Conservation (phyloP, 352 stramenopile genomes). For the Aphanomyces stellatus region DNA sequence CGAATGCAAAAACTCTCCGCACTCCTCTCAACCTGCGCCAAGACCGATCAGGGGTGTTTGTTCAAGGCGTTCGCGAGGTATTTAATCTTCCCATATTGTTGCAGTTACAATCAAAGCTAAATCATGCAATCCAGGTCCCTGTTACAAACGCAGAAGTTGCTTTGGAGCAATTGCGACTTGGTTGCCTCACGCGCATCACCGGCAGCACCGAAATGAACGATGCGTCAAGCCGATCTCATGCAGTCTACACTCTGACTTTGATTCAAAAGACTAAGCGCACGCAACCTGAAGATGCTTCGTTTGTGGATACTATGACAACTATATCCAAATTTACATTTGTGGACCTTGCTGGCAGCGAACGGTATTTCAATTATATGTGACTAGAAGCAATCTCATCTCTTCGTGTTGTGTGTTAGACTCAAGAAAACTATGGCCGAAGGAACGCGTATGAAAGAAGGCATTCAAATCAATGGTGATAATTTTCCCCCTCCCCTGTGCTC, state of each 20-base stretch:
- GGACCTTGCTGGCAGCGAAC: slow-evolving; percentile 76
- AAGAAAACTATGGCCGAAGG: slow-evolving; percentile 81
- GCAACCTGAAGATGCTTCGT: slow-evolving; percentile 20
- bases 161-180: slow-evolving; percentile 69
- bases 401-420: slow-evolving; percentile 23
- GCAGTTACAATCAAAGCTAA: not conserved
- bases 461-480: slow-evolving; percentile 62
- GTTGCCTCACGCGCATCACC: slow-evolving; percentile 65
- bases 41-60: slow-evolving; percentile 57
- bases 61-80: slow-evolving; percentile 71
- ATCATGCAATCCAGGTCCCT: slow-evolving; percentile 34
- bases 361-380: slow-evolving; percentile 19
- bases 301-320: slow-evolving; percentile 22
- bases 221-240: slow-evolving; percentile 77
- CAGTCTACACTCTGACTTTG: slow-evolving; percentile 82
- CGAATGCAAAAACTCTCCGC: slow-evolving; percentile 33
- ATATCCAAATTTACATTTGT: slow-evolving; percentile 84
- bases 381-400: not conserved
- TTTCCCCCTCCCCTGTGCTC: not conserved
- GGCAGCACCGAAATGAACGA: slow-evolving; percentile 86
- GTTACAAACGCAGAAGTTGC: slow-evolving; percentile 46
- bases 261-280: slow-evolving; percentile 28
- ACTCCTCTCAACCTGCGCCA: slow-evolving; percentile 57
- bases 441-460: slow-evolving; percentile 82
- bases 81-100: not conserved